Evolutionary conservation across 2,329 filamentous ascomycete genomes (phyloP).

Genomic region (Tolypocladium ophioglossoides): DNA sequence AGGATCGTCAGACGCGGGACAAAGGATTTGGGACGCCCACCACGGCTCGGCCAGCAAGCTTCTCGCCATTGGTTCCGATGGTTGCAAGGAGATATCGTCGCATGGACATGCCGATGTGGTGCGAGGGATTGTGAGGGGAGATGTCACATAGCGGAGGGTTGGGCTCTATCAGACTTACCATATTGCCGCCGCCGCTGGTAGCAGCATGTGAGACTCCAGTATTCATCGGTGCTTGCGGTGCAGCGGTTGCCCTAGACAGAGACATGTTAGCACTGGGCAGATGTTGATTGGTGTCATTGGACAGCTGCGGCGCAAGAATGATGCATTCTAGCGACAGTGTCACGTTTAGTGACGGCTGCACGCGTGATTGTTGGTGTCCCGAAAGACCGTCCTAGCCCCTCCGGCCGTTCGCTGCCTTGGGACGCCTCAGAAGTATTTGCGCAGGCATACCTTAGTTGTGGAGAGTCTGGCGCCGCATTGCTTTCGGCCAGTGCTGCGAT

Average conservation of each 20-base stretch:
- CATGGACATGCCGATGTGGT: not conserved
- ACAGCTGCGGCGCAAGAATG: not conserved
- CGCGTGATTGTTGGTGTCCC: not conserved
- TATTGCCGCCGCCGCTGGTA: slow-evolving; percentile 26
- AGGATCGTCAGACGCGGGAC: not conserved
- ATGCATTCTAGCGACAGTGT: too few relatives aligned
- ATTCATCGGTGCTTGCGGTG: slow-evolving; percentile 13
- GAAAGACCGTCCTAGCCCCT: not conserved
- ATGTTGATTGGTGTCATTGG: not conserved
- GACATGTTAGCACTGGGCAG: slow-evolving; percentile 3
- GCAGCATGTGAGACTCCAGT: slow-evolving; percentile 26
- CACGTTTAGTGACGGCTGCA: not conserved
- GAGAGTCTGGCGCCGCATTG: slow-evolving; percentile 27
- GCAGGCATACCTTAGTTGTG: slow-evolving; percentile 36
- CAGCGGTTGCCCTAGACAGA: slow-evolving; percentile 7
- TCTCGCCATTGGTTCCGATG: not conserved
- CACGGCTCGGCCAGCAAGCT: not conserved
- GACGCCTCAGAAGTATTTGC: not conserved
- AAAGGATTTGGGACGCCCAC: not conserved
- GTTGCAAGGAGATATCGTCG: not conserved
- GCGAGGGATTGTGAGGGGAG: not conserved
- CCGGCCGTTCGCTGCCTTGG: not conserved
- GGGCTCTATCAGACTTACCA: slow-evolving; percentile 22
- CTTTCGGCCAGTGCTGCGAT: slow-evolving; percentile 34
- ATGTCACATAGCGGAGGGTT: not conserved